Evolutionary conservation across 352 stramenopile species (phyloP).

Genomic region (Globisporangium nodosum): DNA sequence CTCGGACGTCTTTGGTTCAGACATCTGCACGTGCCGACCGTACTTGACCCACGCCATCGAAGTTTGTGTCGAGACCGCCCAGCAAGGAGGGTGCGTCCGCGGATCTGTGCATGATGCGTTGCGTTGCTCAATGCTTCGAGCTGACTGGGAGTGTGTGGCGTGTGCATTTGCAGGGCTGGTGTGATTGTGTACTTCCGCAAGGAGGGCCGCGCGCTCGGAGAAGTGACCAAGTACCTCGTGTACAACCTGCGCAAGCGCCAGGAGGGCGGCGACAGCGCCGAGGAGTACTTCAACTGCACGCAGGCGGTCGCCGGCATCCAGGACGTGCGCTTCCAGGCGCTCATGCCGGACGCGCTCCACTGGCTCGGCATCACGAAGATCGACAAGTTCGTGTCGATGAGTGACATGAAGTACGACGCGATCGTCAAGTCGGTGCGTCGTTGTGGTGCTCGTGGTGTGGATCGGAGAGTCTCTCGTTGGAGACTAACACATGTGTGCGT

Average conservation of each 20-base stretch:
- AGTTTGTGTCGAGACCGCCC: slow-evolving; percentile 97
- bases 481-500: not conserved
- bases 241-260: slow-evolving; percentile 99
- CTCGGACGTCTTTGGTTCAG: slow-evolving; percentile 96
- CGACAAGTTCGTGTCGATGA: slow-evolving; percentile 97
- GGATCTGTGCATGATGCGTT: not conserved
- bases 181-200: slow-evolving; percentile 99
- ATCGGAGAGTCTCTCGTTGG: not conserved
- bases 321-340: slow-evolving; percentile 97
- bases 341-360: slow-evolving; percentile 99
- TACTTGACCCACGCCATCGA: slow-evolving; percentile 99
- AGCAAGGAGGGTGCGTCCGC: slow-evolving; percentile 89
- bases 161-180: slow-evolving; percentile 54
- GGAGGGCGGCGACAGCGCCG: slow-evolving; percentile 94
- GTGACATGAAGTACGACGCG: slow-evolving; percentile 99
- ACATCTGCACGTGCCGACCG: slow-evolving; percentile 99
- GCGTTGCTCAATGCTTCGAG: not conserved
- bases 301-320: slow-evolving; percentile 96
- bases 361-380: slow-evolving; percentile 96
- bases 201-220: slow-evolving; percentile 94
- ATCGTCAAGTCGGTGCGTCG: slow-evolving; percentile 92
- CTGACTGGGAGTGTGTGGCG: slow-evolving; percentile 1
- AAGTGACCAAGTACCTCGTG: slow-evolving; percentile 99
- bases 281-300: slow-evolving; percentile 99
- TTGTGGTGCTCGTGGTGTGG: not conserved